Evolutionary conservation across 768 basidiomycete species (phyloP), one percentile per base, ranked within the genome.

Genomic region (Erythrobasidium yunnanense): DNA sequence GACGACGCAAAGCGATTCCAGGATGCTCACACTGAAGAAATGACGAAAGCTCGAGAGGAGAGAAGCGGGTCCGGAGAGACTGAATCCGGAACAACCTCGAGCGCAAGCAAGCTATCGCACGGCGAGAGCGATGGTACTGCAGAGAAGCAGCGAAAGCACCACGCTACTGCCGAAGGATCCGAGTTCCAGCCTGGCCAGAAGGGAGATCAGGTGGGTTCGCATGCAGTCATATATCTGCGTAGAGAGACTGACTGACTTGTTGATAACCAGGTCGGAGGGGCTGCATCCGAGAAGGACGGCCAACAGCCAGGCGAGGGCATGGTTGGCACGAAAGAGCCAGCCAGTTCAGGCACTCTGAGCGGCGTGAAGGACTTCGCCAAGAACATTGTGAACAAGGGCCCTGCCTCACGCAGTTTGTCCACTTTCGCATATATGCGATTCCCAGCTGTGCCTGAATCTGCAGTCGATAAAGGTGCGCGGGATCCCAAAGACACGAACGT

Each of bases 391-490:
- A 49, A 49, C 4, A 25, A 63, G 33, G 60, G 60, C 15, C 60
- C 60, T n/a, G 33, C 57, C 22, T 29, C 45, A 13, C 30, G 60
- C 27, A 38, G 60, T 22, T 63, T 63, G 47, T 49, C 49, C 30
- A 63, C 60, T 11, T 63, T 50, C 30, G 33, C 47, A 4, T 22
- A 49, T 7, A 34, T 46, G 3, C 60, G 46, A 17, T 49, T 20
- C 18, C 23, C 11, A 15, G 35, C 46, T 6, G 32, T 35, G 18
- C 60, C 60, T 15, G 20, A 8, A 23, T 29, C 32, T 29, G 60
- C 60, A 11, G 60, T 63, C 22, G 60, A 63, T 34, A 49, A 63
- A 32, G 60, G 60, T 51, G 60, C 60, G 18, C 60, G 60, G 8
- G 27, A 51, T 25, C 49, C 60, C 23, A 63, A 63, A 38, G 60